Base-by-base conservation (phyloP, 768 basidiomycete genomes). In the Trametopsis cervina region DNA sequence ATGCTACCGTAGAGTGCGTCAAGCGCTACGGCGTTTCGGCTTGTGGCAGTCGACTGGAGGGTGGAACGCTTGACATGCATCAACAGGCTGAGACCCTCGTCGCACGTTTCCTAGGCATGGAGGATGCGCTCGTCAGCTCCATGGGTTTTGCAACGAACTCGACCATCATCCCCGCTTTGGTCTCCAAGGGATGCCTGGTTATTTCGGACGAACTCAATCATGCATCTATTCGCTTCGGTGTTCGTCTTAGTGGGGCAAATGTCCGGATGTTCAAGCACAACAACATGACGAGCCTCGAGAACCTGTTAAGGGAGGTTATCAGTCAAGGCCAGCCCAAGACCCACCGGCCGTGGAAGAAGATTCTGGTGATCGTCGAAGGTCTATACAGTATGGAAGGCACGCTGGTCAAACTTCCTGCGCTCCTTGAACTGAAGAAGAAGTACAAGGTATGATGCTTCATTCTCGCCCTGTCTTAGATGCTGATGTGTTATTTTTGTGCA, bases 321-420 rank as follows among this genome's bases (percentile, higher is more conserved):
- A 90, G 87, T 58, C 96, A 99, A 65, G 96, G 96, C 13, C 95
- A 98, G 63, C 93, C 95, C 3, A 86, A 93, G 69, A 96, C 93
- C 0, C 96, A 98, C 60, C 69, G 96, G n/a, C 95, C 95, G 11
- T 98, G 96, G 96, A 96, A 95, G 73, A 97, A 95, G 73, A 98
- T 99, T 52, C 66, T 99, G 33, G 55, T 99, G 38, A 80, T 96
- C 46, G 91, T 98, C 11, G 96, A 99, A 63, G 96, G 96, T 2
- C 66, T 99, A 38, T 98, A 91, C 69, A 92, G 89, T 52, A 99
- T 99, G 96, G 96, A 98, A 68, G 96, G 96, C n/a, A 93, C 89
- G 7, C 58, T 98, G 55, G 81, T 87, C 27, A 81, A 97, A 63
- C 60, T 99, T 37, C 96, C 94, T 3, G 72, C 60, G 11, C 70